Base-by-base conservation (phyloP, 768 basidiomycete genomes). In the Agaricus blazei region DNA sequence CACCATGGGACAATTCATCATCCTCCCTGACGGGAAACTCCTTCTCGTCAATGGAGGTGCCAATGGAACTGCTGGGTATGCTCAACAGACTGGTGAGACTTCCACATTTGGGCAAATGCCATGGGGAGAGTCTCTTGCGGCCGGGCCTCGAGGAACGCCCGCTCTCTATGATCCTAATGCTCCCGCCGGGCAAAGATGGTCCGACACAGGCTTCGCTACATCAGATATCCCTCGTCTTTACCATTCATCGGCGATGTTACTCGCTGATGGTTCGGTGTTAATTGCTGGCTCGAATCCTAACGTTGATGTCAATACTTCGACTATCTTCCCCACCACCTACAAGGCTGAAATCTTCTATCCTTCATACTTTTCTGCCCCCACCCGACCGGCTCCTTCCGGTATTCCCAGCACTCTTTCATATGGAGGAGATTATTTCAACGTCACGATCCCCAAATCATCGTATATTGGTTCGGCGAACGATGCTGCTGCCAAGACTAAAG, bases 231-330 rank as follows among this genome's bases (percentile, higher is more conserved):
- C 93, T 44, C 79, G 94, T 52, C 69, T 98, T 64, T 98, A 98
- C 70, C 96, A 98, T 72, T 96, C 93, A 0, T 81, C 83, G 0
- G 94, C 93, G 8, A 79, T 95, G n/a, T 80, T 98, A 26, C 82
- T 98, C 14, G 87, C 93, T 8, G 93, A 90, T 57, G 90, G 82
- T 1, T 90, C 89, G 2, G 85, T 98, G 37, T 68, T 97, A 48
- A 80, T 96, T 60, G 92, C 91, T 29, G 96, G 96, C 6, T 93
- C 91, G 31, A 98, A 98, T 72, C 94, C 95, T 1, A 95, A 95
- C 64, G 76, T 88, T 34, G 94, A 98, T 62, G 86, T 88, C 58
- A 85, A 87, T 62, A 58, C 72, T 34, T 68, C 72, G n/a, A 78
- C 80, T 9, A 38, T 75, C 36, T 93, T 76, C 75, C 85, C 87